Conservation (phyloP, 202 grass and related monocot genomes). For the Setaria viridis region DNA sequence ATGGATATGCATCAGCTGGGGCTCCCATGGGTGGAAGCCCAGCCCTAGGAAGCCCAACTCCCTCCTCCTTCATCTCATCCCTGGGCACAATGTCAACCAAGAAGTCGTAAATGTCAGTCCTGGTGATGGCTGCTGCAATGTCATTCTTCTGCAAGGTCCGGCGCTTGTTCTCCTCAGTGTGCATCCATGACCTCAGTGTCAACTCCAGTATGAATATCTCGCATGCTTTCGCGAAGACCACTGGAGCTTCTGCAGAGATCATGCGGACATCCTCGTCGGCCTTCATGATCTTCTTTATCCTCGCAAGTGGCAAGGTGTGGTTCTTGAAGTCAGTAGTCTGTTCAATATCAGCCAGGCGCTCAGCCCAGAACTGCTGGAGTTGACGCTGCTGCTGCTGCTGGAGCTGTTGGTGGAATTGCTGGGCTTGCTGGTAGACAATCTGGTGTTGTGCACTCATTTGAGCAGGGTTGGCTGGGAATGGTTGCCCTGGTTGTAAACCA, state of each 20-base stretch:
- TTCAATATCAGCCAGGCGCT: constrained; percentile 76
- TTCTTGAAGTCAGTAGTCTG: constrained; percentile 83
- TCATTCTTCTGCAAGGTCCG: constrained; percentile 89
- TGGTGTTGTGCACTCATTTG: constrained; percentile 65
- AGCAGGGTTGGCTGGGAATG: constrained; percentile 40
- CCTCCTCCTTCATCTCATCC: constrained; percentile 80
- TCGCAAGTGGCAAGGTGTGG: constrained; percentile 76
- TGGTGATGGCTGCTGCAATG: constrained; percentile 71
- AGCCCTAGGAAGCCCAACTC: constrained; percentile 54
- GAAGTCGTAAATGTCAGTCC: constrained; percentile 86
- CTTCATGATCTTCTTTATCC: constrained; percentile 98
- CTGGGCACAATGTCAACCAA: constrained; percentile 85
- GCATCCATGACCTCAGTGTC: constrained; percentile 88
- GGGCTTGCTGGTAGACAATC: constrained; percentile 80
- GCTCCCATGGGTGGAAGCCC: constrained; percentile 46
- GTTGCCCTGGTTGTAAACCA: constrained; percentile 43
- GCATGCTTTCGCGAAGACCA: constrained; percentile 87
- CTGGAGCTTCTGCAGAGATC: constrained; percentile 92
- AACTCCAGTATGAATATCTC: constrained; percentile 95
- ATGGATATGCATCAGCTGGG: constrained; percentile 33
- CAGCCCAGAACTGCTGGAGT: constrained; percentile 73
- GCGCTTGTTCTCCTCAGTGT: constrained; percentile 92
- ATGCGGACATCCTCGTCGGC: constrained; percentile 90
- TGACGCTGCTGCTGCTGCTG: constrained; percentile 69
- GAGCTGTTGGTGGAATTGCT: constrained; percentile 71